phyloP scores from a whole-genome alignment of 1,139 yeast species.

The Geotrichum europaeum region DNA sequence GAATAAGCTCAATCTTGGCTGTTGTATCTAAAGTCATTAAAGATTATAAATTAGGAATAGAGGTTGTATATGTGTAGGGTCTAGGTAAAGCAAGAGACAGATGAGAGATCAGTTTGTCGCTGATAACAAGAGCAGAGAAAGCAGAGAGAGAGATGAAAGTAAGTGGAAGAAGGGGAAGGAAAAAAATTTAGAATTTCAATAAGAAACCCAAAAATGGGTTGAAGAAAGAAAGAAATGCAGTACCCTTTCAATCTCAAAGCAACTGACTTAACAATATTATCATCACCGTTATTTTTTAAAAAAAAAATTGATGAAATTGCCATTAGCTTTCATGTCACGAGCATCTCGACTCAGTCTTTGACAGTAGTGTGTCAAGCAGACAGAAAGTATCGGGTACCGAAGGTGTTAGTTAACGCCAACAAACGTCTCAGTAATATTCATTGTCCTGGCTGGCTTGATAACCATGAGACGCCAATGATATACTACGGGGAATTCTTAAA shows the following conservation, averaged over 20 bases:
- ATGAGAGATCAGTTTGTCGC: neutral
- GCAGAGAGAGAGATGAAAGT: neutral
- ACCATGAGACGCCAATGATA: no score
- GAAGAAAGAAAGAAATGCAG: neutral
- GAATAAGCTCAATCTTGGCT: constrained; percentile 4
- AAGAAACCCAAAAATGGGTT: neutral
- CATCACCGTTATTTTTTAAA: no score
- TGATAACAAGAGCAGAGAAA: neutral
- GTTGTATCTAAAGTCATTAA: constrained; percentile 2
- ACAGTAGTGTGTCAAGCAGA: neutral
- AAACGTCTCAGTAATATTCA: no score
- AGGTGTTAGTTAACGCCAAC: no score
- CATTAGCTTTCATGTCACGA: neutral
- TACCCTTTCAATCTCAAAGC: no score
- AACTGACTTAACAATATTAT: no score
- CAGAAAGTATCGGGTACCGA: no score
- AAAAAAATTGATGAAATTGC: neutral
- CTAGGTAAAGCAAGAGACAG: neutral
- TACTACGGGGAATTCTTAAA: no score
- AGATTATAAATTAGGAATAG: no score
- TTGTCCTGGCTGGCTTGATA: no score
- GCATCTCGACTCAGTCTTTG: neutral
- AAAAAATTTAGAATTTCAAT: neutral
- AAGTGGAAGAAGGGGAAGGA: neutral
- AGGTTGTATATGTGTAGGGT: neutral